Evolutionary conservation across 257 asterid genomes (phyloP), one percentile per base, ranked within the genome.

Genomic region (Jasminum sambac): DNA sequence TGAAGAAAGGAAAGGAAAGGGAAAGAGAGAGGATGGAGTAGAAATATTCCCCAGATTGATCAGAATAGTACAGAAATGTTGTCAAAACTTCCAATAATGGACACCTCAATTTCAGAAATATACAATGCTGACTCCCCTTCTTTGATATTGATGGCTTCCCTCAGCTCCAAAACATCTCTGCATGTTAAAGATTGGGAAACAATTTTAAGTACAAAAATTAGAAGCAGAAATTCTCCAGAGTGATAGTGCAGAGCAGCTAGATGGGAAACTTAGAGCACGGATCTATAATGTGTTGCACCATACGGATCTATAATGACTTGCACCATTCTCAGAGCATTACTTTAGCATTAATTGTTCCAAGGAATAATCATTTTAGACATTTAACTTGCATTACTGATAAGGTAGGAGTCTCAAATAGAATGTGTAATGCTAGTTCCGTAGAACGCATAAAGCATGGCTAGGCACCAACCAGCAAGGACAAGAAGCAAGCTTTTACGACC

Each of bases 81-180:
- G 55, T 64, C 65, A 43, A 66, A 52, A 64, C 55, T 24, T 68
- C 57, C 40, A 64, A 64, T 69, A 66, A 9, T 19, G 17, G 67
- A 64, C 74, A 94, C 98, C 98, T 94, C 98, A 72, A 94, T 94
- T 83, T 94, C 98, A 59, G 91, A 86, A 72, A 94, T 94, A 80
- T 84, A 94, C 62, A 96, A 80, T 50, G 86, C 97, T 6, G 96
- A 78, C 78, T 94, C 98, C 46, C 82, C 90, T 84, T 84, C 96
- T 87, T 94, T 90, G 55, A 88, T 81, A 78, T 86, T 88, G 74
- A 90, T 87, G 71, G 96, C 96, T 84, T 94, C 98, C 80, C 81
- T 85, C 69, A 94, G 91, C 89, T 90, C 95, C 79, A 90, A 82
- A 74, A 94, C 92, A 76, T 84, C 90, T 86, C 98, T 90, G 91